Evolutionary conservation across 352 stramenopile genomes (phyloP).

Genomic region (Pythium myriotylum): DNA sequence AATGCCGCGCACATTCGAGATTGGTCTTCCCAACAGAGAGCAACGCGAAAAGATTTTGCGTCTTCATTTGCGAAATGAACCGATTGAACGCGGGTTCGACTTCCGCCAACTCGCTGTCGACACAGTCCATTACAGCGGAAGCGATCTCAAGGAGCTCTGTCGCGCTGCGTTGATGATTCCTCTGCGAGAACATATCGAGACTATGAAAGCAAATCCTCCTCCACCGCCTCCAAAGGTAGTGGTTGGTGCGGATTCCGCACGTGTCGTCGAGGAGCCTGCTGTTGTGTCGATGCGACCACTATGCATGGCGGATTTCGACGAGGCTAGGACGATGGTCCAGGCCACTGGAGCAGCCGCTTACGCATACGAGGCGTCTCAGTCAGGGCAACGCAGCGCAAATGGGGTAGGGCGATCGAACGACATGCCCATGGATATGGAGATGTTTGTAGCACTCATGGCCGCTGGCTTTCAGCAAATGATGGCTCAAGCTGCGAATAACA

Average conservation of each 20-base stretch:
- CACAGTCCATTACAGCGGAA: slow-evolving; percentile 95
- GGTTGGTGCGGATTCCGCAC: background rate
- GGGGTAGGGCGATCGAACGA: slow-evolving; percentile 25
- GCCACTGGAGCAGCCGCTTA: slow-evolving; percentile 80
- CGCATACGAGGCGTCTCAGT: slow-evolving; percentile 71
- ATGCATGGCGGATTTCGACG: slow-evolving; percentile 84
- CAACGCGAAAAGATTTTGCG: slow-evolving; percentile 94
- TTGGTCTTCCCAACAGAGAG: slow-evolving; percentile 86
- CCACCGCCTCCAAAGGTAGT: slow-evolving; percentile 32
- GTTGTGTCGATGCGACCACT: slow-evolving; percentile 65
- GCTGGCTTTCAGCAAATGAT: slow-evolving; percentile 85
- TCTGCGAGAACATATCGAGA: slow-evolving; percentile 81
- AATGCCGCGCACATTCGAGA: slow-evolving; percentile 96
- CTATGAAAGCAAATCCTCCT: slow-evolving; percentile 46
- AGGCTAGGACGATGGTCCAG: slow-evolving; percentile 85
- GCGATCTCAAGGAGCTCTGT: slow-evolving; percentile 93
- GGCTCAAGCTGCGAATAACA: slow-evolving; percentile 41
- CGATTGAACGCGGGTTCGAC: slow-evolving; percentile 71
- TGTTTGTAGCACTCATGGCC: slow-evolving; percentile 84
- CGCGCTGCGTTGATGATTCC: slow-evolving; percentile 87
- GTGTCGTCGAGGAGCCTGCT: slow-evolving; percentile 32
- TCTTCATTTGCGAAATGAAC: slow-evolving; percentile 91
- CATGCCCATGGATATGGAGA: slow-evolving; percentile 73
- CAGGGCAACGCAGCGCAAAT: slow-evolving; percentile 19
- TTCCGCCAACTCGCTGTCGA: slow-evolving; percentile 81